Base-by-base conservation (phyloP, 2,329 filamentous ascomycete genomes). In the Arthroderma sp. region DNA sequence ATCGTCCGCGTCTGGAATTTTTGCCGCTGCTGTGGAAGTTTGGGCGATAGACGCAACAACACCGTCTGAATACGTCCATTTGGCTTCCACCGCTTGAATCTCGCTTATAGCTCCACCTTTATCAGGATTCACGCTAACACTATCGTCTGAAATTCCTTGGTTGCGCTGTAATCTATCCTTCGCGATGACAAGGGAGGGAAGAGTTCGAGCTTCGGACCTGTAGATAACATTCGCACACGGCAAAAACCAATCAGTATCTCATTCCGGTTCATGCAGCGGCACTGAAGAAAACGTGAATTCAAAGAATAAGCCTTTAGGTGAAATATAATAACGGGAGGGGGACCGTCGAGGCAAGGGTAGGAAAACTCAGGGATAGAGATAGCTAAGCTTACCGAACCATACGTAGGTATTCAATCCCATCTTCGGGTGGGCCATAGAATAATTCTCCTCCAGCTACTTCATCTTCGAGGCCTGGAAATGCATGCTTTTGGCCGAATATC, bases 21-120 rank as follows among this genome's bases (percentile, higher is more conserved):
- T 49, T 1, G 52, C 52, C 29, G 60, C 48, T 29, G 62, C 55
- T 2, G 72, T 66, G 6, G 33, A 32, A 29, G 38, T 40, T 6
- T 51, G 50, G 22, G 62, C 50, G 31, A 63, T 56, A 29, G 59
- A 65, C 0, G 77, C 72, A 2, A 73, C 69, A 3, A 85, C 83
- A 40, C 86, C 87, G 53, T 94, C 84, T 10, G 78, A 68, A 59
- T 85, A 91, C 56, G 77, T 80, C 7, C 82, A 83, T 45, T 74
- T 65, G 11, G 29, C 22, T 22, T 27, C 36, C n/a, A 33, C 30
- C 8, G n/a, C 29, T 22, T 39, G 39, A 15, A 22, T 5, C 10
- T 22, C 22, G 27, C 29, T 32, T 10, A 9, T 15, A 7, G 22
- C 29, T 10, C 32, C 15, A 4, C 3, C 33, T 27, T 29, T 22